phyloP scores from a whole-genome alignment of 2,329 filamentous ascomycete genomes.

The Fusarium falciforme region DNA sequence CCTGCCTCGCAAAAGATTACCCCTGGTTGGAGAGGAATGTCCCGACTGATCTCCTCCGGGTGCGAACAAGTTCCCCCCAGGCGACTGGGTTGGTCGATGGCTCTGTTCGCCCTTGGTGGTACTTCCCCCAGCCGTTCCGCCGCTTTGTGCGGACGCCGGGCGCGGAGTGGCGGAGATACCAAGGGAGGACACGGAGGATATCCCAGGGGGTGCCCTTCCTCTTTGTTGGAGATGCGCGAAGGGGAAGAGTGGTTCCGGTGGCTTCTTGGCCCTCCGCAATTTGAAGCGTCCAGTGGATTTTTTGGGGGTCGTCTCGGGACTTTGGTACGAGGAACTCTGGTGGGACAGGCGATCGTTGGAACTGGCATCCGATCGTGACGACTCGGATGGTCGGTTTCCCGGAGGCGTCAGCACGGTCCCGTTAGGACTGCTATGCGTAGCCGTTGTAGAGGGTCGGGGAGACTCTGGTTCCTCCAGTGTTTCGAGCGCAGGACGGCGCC shows the following conservation, averaged over 20 bases:
- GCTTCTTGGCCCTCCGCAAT: constrained; percentile 80
- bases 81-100: constrained; percentile 49
- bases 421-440: constrained; percentile 41
- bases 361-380: constrained; percentile 89
- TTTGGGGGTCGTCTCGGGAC: constrained; percentile 70
- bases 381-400: constrained; percentile 70
- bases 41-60: constrained; percentile 60
- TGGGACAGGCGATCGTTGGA: constrained; percentile 72
- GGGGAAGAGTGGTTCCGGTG: constrained; percentile 83
- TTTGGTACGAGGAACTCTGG: constrained; percentile 65
- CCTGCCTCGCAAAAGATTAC: constrained; percentile 74
- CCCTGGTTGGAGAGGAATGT: constrained; percentile 75
- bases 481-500: constrained; percentile 46
- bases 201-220: constrained; percentile 56
- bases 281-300: constrained; percentile 78
- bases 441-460: constrained; percentile 46
- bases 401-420: constrained; percentile 61
- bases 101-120: constrained; percentile 31
- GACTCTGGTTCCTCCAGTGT: constrained; percentile 68
- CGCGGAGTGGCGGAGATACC: constrained; percentile 48
- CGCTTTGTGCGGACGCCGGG: constrained; percentile 51
- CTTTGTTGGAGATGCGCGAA: constrained; percentile 84
- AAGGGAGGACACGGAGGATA: constrained; percentile 59
- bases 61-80: constrained; percentile 61
- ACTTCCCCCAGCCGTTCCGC: constrained; percentile 36